These are phyloP conservation scores for Paraphaeosphaeria sporulosa DNA, from an alignment of 2,329 filamentous ascomycete species.

Conservation along the genomic window DNA sequence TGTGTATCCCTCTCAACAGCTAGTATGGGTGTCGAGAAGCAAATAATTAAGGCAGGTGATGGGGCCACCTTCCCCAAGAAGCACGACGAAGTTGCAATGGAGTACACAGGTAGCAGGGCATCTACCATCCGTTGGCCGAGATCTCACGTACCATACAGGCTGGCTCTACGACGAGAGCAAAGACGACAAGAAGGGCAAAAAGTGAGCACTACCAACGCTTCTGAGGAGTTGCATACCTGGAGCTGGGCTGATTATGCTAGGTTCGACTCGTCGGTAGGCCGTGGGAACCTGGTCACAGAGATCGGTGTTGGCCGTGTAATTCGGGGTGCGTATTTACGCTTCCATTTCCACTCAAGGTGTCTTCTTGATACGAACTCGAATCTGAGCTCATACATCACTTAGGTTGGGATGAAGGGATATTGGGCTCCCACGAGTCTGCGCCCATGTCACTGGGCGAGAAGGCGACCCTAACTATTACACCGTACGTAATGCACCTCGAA, in stretches of 20 bases:
- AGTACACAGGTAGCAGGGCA: conserved; percentile 72
- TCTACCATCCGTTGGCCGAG: neutral
- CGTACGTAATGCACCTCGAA: conserved; percentile 59
- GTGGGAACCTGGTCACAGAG: conserved; percentile 75
- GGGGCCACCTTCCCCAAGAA: conserved; percentile 65
- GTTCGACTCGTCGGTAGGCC: conserved; percentile 86
- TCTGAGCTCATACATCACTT: conserved; percentile 29
- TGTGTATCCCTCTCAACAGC: conserved; percentile 10
- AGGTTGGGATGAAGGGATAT: conserved; percentile 74
- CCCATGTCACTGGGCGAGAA: conserved; percentile 92
- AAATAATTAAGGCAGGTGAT: conserved; percentile 67
- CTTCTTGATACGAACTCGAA: conserved; percentile 5
- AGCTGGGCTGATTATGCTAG: conserved; percentile 56
- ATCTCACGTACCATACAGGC: conserved; percentile 50
- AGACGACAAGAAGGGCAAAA: conserved; percentile 68
- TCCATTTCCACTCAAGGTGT: conserved; percentile 13
- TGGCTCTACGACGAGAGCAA: conserved; percentile 75
- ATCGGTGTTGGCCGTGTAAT: conserved; percentile 91
- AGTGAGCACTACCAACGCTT: conserved; percentile 64
- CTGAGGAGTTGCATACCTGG: conserved; percentile 5
- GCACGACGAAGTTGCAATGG: conserved; percentile 81
- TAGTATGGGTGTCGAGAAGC: conserved; percentile 71
- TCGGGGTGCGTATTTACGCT: conserved; percentile 66
- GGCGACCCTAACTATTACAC: conserved; percentile 80
- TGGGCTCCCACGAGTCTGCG: conserved; percentile 39